Evolutionary conservation across 2,329 filamentous ascomycete genomes (phyloP), one percentile per base, ranked within the genome.

Genomic region (Didymella arachidicola): DNA sequence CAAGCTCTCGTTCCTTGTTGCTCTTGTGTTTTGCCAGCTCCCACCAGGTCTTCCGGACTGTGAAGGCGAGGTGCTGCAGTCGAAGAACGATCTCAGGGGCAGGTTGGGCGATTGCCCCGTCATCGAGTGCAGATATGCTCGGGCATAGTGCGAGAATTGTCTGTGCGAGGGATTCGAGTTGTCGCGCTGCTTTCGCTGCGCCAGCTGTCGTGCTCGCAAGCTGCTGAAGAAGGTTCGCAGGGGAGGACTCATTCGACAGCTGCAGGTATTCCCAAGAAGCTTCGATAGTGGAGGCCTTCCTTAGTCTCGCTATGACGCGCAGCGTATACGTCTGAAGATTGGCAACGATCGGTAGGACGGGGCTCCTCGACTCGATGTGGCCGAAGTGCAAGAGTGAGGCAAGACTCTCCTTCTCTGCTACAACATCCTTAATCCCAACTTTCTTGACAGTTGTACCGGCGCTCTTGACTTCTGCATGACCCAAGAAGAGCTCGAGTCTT

Each of bases 151-250:
- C 84, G 1, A 93, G 78, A 0, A 93, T 78, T 2, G 82, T 81
- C 64, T 90, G 87, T 0, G 88, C 87, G 1, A 92, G 71, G 0
- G 81, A 83, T 48, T 92, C 89, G 18, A 93, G 78, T 61, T 92
- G 89, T 3, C 86, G 86, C 10, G 85, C 81, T 18, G 83, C 80
- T 70, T 90, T 92, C 7, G 79, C 77, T 11, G 69, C 69, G 27
- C 79, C 72, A n/a, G 84, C 81, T 16, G 82, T 78, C 3, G 78
- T 72, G 53, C 79, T 77, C 0, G 81, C 80, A 6, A 82, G 79
- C 7, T 79, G 74, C 7, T 83, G 68, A 1, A 92, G 78, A 2
- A 91, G 76, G 11, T 81, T 84, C 7, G 83, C 74, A 0, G 88
- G 88, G 0, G 89, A 90, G 0, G 82, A 84, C 2, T 77, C 68